phyloP scores from a whole-genome alignment of 2,329 filamentous ascomycete genomes.

The Clonostachys solani region DNA sequence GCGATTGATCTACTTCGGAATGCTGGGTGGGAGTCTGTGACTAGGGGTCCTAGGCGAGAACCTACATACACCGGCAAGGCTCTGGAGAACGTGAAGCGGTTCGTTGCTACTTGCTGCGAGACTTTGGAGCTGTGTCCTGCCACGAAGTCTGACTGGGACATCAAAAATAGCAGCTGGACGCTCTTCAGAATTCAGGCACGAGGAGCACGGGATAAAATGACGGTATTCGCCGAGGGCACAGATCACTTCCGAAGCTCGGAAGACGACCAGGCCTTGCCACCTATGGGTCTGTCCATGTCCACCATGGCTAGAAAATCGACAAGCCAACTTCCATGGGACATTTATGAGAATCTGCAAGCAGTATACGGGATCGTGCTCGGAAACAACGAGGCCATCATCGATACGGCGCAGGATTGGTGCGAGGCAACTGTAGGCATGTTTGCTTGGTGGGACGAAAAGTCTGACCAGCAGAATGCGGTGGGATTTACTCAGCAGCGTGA shows the following conservation, averaged over 20 bases:
- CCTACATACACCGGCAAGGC: constrained; percentile 70
- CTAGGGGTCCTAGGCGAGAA: constrained; percentile 60
- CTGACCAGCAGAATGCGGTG: neutral
- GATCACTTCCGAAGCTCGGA: constrained; percentile 36
- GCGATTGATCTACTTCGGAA: constrained; percentile 65
- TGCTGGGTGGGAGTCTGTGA: constrained; percentile 76
- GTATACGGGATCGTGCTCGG: constrained; percentile 81
- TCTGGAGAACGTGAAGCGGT: constrained; percentile 73
- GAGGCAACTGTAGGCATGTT: constrained; percentile 81
- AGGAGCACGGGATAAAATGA: constrained; percentile 47
- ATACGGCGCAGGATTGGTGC: constrained; percentile 82
- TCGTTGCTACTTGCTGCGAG: constrained; percentile 62
- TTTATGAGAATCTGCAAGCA: constrained; percentile 79
- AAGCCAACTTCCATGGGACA: constrained; percentile 82
- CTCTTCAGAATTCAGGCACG: constrained; percentile 76
- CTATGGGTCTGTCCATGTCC: constrained; percentile 48
- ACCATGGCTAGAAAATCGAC: constrained; percentile 73
- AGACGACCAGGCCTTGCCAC: constrained; percentile 22
- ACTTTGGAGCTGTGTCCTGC: constrained; percentile 73
- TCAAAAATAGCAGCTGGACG: constrained; percentile 76
- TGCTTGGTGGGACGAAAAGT: constrained; percentile 78
- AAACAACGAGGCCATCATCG: constrained; percentile 68
- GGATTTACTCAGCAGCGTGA: constrained; percentile 22
- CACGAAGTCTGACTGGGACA: constrained; percentile 71
- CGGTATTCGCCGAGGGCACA: constrained; percentile 74